Conservation (phyloP, 1,139 yeast genomes). For the Hansenula lynferdii region DNA sequence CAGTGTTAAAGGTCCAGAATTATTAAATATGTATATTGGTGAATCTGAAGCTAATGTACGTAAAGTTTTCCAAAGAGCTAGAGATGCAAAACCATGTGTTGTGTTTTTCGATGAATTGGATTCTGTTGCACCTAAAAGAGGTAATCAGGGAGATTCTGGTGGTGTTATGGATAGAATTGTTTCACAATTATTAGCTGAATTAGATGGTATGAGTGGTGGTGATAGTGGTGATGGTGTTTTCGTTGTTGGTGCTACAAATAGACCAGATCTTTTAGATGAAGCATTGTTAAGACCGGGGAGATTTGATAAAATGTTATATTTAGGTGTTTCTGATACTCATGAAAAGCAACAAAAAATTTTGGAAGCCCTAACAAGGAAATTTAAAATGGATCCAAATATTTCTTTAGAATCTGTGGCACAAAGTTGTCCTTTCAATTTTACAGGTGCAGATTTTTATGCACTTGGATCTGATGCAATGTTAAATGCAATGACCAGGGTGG, state of each 20-base stretch:
- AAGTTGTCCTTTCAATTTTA: constrained; percentile 78
- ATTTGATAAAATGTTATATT: constrained; percentile 88
- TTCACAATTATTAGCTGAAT: constrained; percentile 87
- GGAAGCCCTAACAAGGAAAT: constrained; percentile 85
- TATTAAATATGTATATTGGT: constrained; percentile 95
- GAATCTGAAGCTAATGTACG: constrained; percentile 98
- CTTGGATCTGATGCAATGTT: constrained; percentile 92
- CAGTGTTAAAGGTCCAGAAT: constrained; percentile 94
- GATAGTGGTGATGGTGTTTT: constrained; percentile 85
- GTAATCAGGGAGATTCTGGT: constrained; percentile 97
- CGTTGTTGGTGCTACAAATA: constrained; percentile 95
- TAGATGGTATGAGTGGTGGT: constrained; percentile 91
- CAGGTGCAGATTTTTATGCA: constrained; percentile 98
- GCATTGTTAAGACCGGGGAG: constrained; percentile 94
- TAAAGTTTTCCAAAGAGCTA: constrained; percentile 85
- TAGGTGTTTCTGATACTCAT: constrained; percentile 90
- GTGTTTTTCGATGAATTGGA: constrained; percentile 96
- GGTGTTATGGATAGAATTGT: constrained; percentile 99
- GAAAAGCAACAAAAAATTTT: constrained; percentile 84
- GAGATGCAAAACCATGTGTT: constrained; percentile 97
- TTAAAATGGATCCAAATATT: constrained; percentile 57
- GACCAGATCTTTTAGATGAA: constrained; percentile 93
- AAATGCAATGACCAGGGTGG: constrained; percentile 91
- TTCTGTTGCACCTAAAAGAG: constrained; percentile 97
- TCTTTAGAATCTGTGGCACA: constrained; percentile 58